phyloP scores from a whole-genome alignment of 345 rosid genomes.

The Theobroma cacao region DNA sequence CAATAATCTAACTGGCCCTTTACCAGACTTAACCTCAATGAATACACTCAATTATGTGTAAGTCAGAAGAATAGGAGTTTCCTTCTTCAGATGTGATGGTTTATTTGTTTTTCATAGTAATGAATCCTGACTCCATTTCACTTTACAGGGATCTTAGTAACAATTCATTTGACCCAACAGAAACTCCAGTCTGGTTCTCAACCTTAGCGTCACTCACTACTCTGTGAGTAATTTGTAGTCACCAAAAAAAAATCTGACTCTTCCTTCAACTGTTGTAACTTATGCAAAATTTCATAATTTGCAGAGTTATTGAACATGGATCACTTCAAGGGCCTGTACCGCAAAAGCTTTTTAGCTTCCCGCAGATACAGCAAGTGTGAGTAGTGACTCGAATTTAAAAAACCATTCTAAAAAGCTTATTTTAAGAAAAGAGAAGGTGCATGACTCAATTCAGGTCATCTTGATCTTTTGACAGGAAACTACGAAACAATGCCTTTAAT shows the following conservation, averaged over 20 bases:
- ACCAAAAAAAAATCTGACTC: not conserved
- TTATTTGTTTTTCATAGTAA: not conserved
- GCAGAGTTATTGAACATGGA: slow-evolving; percentile 76
- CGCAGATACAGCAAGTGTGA: slow-evolving; percentile 85
- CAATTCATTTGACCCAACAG: slow-evolving; percentile 64
- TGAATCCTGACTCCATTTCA: not conserved
- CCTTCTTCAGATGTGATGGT: not conserved
- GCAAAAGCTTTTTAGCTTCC: slow-evolving; percentile 54
- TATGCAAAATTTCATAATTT: not conserved
- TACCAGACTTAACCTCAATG: slow-evolving; percentile 77
- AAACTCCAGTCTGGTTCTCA: slow-evolving; percentile 83
- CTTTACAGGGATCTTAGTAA: slow-evolving; percentile 83
- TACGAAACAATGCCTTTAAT: slow-evolving; percentile 65
- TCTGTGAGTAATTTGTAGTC: slow-evolving; percentile 44
- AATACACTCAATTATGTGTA: slow-evolving; percentile 72
- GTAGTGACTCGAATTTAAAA: slow-evolving; percentile 22
- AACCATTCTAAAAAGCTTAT: not conserved
- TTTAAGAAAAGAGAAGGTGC: not conserved
- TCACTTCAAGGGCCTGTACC: slow-evolving; percentile 69
- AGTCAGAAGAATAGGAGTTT: slow-evolving; percentile 17
- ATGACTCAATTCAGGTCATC: not conserved
- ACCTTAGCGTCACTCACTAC: slow-evolving; percentile 82
- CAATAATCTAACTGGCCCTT: slow-evolving; percentile 69
- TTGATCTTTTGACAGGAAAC: slow-evolving; percentile 44
- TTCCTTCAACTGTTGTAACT: not conserved